Evolutionary conservation across 2,329 filamentous ascomycete species (phyloP).

Genomic region (Hyphodiscus sp.): DNA sequence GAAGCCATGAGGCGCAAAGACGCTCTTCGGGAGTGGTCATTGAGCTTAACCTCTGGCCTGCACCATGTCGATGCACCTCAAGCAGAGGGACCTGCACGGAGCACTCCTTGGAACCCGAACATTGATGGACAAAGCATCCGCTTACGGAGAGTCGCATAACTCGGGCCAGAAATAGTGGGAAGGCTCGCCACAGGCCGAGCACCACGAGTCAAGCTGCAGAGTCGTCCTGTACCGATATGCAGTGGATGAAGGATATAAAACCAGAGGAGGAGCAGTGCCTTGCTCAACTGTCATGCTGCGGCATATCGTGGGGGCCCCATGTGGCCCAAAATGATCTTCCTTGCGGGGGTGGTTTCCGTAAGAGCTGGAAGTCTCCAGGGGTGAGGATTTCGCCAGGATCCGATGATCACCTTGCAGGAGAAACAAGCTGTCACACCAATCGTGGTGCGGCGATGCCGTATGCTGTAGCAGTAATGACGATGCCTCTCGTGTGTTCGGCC

Average conservation of each 20-base stretch:
- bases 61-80: background rate
- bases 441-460: conserved; percentile 5
- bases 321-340: conserved; percentile 21
- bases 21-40: background rate
- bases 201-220: background rate
- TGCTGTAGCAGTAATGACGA: conserved; percentile 13
- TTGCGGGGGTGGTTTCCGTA: conserved; percentile 8
- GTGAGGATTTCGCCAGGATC: conserved; percentile 4
- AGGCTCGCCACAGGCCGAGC: background rate
- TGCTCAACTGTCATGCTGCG: background rate
- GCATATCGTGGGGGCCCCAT: conserved; percentile 5
- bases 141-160: conserved; percentile 7
- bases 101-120: background rate
- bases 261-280: background rate
- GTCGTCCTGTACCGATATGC: background rate
- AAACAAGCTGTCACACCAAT: conserved; percentile 18
- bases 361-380: conserved; percentile 4
- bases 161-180: background rate
- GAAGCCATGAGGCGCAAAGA: background rate
- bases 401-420: conserved; percentile 10
- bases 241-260: background rate
- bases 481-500: background rate
- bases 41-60: background rate
- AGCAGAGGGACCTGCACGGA: too few relatives aligned
- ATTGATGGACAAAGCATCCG: conserved; percentile 1